Base-by-base conservation (phyloP, 305 asterid genomes). In the Rubia tinctorum region DNA sequence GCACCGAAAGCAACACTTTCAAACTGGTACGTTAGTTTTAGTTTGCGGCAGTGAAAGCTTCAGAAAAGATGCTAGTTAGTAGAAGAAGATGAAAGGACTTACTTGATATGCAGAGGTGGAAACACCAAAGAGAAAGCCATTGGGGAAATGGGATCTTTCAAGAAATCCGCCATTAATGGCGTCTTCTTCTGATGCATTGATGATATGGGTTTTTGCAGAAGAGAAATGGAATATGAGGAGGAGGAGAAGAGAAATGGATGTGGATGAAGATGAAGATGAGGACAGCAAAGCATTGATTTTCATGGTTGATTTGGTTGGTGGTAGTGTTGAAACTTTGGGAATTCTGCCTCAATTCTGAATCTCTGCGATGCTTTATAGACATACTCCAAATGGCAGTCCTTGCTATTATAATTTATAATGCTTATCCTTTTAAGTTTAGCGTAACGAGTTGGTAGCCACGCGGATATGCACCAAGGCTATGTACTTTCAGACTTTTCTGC, bases 31-130 rank as follows among this genome's bases (percentile, higher is more conserved):
- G n/a, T n/a, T n/a, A n/a, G n/a, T n/a, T n/a, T n/a, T n/a, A n/a
- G n/a, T n/a, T n/a, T n/a, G n/a, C n/a, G n/a, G n/a, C n/a, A n/a
- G n/a, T 3, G 34, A 30, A 30, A 30, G 34, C 3, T 30, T 30
- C 45, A 42, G n/a, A n/a, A n/a, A n/a, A n/a, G n/a, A n/a, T n/a
- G n/a, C n/a, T n/a, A n/a, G n/a, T n/a, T n/a, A n/a, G n/a, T n/a
- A n/a, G n/a, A n/a, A n/a, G n/a, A n/a, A n/a, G n/a, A n/a, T n/a
- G n/a, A n/a, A 49, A 15, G 56, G n/a, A 20, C 2, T n/a, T 67
- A 90, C 96, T 82, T 92, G 98, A 75, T 90, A 92, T 0, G 98
- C 84, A 40, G 98, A 92, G 77, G 97, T 88, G 20, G 95, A 79
- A 56, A 89, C 86, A 59, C 98, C 93, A 65, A 93, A 91, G 79